Percentiles rank a stretch among this genome's conserved stretches.
phyloP scores from a whole-genome alignment of 768 basidiomycete genomes.

The Boletus fagicola region DNA sequence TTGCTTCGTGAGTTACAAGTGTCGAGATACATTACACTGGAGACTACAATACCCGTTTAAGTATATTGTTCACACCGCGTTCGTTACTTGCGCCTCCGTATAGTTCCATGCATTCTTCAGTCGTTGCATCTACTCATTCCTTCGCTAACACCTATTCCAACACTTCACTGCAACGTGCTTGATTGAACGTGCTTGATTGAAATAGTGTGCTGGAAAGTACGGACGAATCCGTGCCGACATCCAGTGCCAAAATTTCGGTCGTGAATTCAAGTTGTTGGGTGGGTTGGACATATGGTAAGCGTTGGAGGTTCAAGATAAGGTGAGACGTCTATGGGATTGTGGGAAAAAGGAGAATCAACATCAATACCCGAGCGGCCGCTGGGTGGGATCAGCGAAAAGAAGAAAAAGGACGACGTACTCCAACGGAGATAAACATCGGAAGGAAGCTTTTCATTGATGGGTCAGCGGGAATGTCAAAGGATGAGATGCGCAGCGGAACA shows the following conservation, averaged over 20 bases:
- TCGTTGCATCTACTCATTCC: too few relatives aligned
- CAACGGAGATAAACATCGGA: constrained; percentile 16
- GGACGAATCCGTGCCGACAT: constrained; percentile 14
- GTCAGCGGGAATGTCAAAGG: neutral
- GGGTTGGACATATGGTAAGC: rapidly evolving
- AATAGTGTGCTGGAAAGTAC: constrained; percentile 1
- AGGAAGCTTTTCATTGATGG: constrained; percentile 16
- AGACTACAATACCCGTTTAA: too few relatives aligned
- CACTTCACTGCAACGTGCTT: neutral
- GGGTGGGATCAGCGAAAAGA: too few relatives aligned
- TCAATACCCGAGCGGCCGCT: neutral
- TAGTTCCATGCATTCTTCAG: too few relatives aligned
- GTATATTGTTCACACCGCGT: too few relatives aligned
- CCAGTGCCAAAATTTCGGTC: constrained; percentile 16
- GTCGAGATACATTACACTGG: too few relatives aligned
- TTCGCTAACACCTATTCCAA: neutral
- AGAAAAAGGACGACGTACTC: constrained; percentile 12
- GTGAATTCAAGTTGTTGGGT: constrained; percentile 6
- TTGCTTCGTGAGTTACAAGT: too few relatives aligned
- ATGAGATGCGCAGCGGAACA: neutral
- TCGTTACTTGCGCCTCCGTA: too few relatives aligned
- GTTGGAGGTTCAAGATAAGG: constrained; percentile 22
- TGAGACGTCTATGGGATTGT: constrained; percentile 9
- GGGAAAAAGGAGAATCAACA: neutral
- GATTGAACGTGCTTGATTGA: neutral